Percentiles rank a stretch among this genome's conserved stretches.
phyloP scores from a whole-genome alignment of 805 yeast genomes.

The Vanderwaltozyma verrucispora region DNA sequence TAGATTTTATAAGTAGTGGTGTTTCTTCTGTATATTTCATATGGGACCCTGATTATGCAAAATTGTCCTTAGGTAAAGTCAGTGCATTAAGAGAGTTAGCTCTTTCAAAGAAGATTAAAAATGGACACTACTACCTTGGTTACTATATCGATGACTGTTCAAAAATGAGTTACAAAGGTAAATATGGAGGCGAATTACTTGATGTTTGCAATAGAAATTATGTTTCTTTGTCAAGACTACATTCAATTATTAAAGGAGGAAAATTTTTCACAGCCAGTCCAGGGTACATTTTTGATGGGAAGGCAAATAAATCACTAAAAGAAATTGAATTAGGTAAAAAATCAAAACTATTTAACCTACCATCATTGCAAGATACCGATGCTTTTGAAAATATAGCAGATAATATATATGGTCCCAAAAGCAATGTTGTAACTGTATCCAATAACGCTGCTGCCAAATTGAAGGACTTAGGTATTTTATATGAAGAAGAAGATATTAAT shows the following conservation, averaged over 20 bases:
- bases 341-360: not conserved
- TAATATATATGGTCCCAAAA: conserved; percentile 30
- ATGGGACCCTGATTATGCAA: conserved; percentile 73
- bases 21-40: conserved; percentile 80
- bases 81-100: conserved; percentile 65
- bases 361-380: conserved; percentile 1
- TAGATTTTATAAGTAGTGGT: conserved; percentile 67
- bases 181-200: conserved; percentile 65
- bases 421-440: conserved; percentile 20
- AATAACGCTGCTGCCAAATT: conserved; percentile 12
- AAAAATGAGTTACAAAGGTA: conserved; percentile 74
- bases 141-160: conserved; percentile 68
- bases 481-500: conserved; percentile 3
- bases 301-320: not conserved
- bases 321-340: not conserved
- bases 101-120: conserved; percentile 34
- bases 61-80: conserved; percentile 64
- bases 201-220: conserved; percentile 43
- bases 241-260: conserved; percentile 17
- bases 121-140: conserved; percentile 64
- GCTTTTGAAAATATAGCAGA: conserved; percentile 27
- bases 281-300: not conserved
- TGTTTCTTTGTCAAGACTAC: conserved; percentile 18
- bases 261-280: conserved; percentile 15
- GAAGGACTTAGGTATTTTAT: conserved; percentile 13